A percentile compares a stretch with the other conserved stretches of the same genome.
Evolutionary conservation across 768 basidiomycete species (phyloP).

Genomic region (Favolaschia claudopus): DNA sequence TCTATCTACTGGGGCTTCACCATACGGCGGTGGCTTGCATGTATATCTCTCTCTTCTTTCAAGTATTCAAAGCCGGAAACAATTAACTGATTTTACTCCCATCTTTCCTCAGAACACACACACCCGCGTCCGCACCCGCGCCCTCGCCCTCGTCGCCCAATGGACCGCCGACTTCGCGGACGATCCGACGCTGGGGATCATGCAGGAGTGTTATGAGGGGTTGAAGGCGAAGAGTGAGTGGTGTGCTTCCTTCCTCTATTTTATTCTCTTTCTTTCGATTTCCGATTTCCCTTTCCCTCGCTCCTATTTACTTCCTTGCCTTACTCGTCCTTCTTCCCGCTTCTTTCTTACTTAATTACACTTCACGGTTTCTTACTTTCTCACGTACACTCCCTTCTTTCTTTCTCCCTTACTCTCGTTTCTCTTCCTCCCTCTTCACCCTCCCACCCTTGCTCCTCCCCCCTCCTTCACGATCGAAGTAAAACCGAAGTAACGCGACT

Average conservation of each 20-base stretch:
- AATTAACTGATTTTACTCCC: too few relatives aligned
- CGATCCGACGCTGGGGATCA: conserved; percentile 82
- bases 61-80: background rate
- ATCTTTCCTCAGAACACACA: conserved; percentile 82
- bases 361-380: background rate
- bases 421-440: background rate
- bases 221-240: conserved; percentile 82
- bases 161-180: conserved; percentile 90
- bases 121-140: conserved; percentile 85
- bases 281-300: background rate
- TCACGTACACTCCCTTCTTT: background rate
- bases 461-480: too few relatives aligned
- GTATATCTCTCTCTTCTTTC: background rate
- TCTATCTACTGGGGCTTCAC: too few relatives aligned
- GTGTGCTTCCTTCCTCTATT: background rate
- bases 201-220: conserved; percentile 87
- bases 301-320: background rate
- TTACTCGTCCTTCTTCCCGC: background rate
- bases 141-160: conserved; percentile 72
- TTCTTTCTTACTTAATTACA: background rate
- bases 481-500: too few relatives aligned
- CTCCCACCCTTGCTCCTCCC: background rate
- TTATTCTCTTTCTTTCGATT: background rate
- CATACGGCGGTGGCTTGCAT: too few relatives aligned
- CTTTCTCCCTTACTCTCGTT: background rate